Conservation (phyloP, 2,329 filamentous ascomycete species). For the Calonectria honghensis region DNA sequence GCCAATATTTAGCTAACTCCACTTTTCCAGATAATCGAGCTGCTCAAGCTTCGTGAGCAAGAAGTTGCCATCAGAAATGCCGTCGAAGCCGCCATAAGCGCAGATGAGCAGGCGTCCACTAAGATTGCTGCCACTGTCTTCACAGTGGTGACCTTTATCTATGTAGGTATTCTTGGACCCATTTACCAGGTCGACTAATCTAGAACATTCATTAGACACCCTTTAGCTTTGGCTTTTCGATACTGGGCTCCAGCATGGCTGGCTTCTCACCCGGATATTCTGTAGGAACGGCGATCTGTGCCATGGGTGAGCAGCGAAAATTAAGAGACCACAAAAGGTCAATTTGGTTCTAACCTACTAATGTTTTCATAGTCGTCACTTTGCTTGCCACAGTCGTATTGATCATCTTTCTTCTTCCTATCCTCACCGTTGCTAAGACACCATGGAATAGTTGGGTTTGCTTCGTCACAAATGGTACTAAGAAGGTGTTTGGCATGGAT, state of each 20-base stretch:
- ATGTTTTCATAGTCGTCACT: not conserved
- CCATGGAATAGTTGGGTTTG: slow-evolving; percentile 9
- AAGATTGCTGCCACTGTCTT: slow-evolving; percentile 20
- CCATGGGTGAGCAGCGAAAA: not conserved
- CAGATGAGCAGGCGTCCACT: slow-evolving; percentile 16
- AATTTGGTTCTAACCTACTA: not conserved
- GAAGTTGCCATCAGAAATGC: slow-evolving; percentile 21
- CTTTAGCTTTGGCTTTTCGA: slow-evolving; percentile 9
- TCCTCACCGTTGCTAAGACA: not conserved
- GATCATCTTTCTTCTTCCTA: slow-evolving; percentile 7
- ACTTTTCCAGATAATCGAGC: not conserved
- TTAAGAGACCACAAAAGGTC: not conserved
- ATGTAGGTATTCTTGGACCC: not conserved
- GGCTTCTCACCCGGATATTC: slow-evolving; percentile 6
- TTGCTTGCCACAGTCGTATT: slow-evolving; percentile 7
- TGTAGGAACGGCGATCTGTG: not conserved
- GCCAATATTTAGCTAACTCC: not conserved
- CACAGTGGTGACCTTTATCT: slow-evolving; percentile 23
- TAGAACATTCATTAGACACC: not conserved
- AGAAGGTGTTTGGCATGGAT: not conserved
- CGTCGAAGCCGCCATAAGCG: slow-evolving; percentile 3
- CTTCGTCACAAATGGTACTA: not conserved
- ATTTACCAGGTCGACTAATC: not conserved
- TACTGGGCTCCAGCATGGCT: not conserved
- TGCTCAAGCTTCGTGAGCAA: slow-evolving; percentile 10